Evolutionary conservation across 768 basidiomycete species (phyloP).

Genomic region (Lactarius sp.): DNA sequence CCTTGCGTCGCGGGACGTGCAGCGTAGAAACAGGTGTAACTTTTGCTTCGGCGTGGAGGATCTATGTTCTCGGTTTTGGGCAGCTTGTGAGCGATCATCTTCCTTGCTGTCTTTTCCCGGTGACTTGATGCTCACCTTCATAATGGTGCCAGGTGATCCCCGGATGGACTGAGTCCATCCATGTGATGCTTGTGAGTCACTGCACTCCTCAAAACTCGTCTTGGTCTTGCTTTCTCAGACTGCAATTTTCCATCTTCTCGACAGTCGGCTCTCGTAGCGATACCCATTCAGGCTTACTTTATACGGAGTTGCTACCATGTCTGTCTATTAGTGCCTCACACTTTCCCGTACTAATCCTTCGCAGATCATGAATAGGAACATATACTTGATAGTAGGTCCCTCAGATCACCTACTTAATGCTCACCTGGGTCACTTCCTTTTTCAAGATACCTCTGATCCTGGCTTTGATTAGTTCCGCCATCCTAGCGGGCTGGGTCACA

Average conservation of each 20-base stretch:
- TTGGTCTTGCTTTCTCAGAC: background rate
- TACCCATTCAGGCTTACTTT: conserved; percentile 16
- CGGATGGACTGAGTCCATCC: conserved; percentile 11
- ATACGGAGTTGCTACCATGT: conserved; percentile 17
- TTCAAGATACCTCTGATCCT: conserved; percentile 9
- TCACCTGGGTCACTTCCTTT: background rate
- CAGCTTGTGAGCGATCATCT: background rate
- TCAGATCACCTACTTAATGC: background rate
- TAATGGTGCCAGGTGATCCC: background rate
- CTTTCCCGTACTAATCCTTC: background rate
- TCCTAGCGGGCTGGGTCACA: conserved; percentile 4
- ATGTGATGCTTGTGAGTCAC: conserved; percentile 11
- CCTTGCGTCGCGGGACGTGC: background rate
- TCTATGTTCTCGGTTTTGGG: conserved; percentile 10
- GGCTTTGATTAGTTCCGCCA: background rate
- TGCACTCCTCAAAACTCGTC: background rate
- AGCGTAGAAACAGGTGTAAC: conserved; percentile 11
- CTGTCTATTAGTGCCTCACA: background rate
- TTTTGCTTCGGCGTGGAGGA: conserved; percentile 13
- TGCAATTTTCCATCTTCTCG: background rate
- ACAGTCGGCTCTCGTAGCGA: conserved; percentile 6
- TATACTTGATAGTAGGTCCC: conserved; percentile 10
- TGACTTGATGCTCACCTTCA: background rate
- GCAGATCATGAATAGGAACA: conserved; percentile 10
- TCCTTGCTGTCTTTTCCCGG: background rate